Evolutionary conservation across 352 stramenopile genomes (phyloP), one percentile per base, ranked within the genome.

Genomic region (Globisporangium recalcitrans): DNA sequence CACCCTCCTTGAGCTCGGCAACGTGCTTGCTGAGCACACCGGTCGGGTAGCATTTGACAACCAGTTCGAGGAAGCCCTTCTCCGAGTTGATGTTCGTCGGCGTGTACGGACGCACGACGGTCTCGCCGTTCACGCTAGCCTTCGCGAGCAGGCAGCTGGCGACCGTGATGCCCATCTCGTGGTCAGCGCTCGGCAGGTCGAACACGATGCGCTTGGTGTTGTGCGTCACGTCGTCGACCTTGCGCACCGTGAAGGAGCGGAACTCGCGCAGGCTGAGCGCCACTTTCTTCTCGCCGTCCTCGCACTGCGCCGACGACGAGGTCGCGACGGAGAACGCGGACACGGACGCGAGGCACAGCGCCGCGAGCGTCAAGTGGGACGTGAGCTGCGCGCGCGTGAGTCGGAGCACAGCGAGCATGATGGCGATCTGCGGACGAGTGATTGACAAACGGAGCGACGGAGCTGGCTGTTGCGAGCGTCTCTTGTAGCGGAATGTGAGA

Each of bases 21-120:
- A 98, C 85, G 75, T 97, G 82, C 68, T 90, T 90, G 66, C 84
- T 96, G 54, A 98, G 66, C 44, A 84, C 70, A 3, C 90, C 91
- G 36, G 81, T 77, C 11, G 85, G 73, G 70, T 98, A 97, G 16
- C 79, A 77, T 72, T 98, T 98, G 68, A 98, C 85, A 40, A 97
- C 81, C 38, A 97, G 75, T 60, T 95, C 82, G 22, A 97, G 49
- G 60, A 88, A 87, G 31, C 88, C 91, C 52, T 79, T 86, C 70
- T 95, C 82, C 26, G 81, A 74, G 67, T 96, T 92, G 60, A 88
- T 70, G 64, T 91, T 93, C 54, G 73, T 87, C 13, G 91, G 91
- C 55, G 90, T 97, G 77, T 98, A 98, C 14, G 90, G 82, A 13
- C 90, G 77, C 19, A 90, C 65, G 8, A 96, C 73, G 21, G 62